Percentiles rank a stretch among this genome's conserved stretches.
Evolutionary conservation across 2,329 filamentous ascomycete species (phyloP).

Genomic region (Colletotrichum coccodes): DNA sequence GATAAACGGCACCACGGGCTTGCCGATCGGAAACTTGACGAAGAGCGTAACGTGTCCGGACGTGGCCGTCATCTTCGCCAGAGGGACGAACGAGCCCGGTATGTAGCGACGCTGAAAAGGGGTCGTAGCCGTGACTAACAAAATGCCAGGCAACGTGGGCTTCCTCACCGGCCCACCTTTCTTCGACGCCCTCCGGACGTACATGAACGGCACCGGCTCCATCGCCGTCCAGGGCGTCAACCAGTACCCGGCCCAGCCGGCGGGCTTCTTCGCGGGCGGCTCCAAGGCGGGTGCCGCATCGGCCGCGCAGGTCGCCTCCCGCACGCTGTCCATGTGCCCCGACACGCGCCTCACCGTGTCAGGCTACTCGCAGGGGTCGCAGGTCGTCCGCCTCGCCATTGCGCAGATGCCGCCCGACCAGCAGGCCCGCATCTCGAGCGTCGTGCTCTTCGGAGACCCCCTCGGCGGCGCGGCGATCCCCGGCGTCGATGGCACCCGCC

Average conservation of each 20-base stretch:
- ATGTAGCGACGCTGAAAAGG: not conserved
- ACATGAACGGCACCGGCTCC: slow-evolving; percentile 32
- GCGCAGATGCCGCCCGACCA: slow-evolving; percentile 35
- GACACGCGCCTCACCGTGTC: slow-evolving; percentile 38
- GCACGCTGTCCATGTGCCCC: slow-evolving; percentile 42
- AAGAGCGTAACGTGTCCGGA: slow-evolving; percentile 24
- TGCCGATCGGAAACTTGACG: not conserved
- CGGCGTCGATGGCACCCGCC: slow-evolving; percentile 35
- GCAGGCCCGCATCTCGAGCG: slow-evolving; percentile 36
- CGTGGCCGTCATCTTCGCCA: slow-evolving; percentile 30
- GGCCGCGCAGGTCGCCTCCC: slow-evolving; percentile 46
- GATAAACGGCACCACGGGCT: slow-evolving; percentile 19
- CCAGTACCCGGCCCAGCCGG: slow-evolving; percentile 32
- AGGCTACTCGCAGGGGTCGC: slow-evolving; percentile 42
- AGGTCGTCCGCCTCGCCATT: slow-evolving; percentile 41
- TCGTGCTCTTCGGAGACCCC: slow-evolving; percentile 45
- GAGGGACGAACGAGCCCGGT: slow-evolving; percentile 34
- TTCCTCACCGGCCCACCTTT: slow-evolving; percentile 41
- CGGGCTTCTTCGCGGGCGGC: slow-evolving; percentile 23
- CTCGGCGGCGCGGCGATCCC: slow-evolving; percentile 34
- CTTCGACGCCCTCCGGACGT: slow-evolving; percentile 36
- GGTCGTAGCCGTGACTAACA: not conserved
- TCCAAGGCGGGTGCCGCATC: slow-evolving; percentile 24
- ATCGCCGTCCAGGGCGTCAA: slow-evolving; percentile 40
- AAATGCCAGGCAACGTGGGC: slow-evolving; percentile 41